Evolutionary conservation across 1,284 basidiomycete genomes (phyloP), one percentile per base, ranked within the genome.

Genomic region (Paramarasmius palmivorus): DNA sequence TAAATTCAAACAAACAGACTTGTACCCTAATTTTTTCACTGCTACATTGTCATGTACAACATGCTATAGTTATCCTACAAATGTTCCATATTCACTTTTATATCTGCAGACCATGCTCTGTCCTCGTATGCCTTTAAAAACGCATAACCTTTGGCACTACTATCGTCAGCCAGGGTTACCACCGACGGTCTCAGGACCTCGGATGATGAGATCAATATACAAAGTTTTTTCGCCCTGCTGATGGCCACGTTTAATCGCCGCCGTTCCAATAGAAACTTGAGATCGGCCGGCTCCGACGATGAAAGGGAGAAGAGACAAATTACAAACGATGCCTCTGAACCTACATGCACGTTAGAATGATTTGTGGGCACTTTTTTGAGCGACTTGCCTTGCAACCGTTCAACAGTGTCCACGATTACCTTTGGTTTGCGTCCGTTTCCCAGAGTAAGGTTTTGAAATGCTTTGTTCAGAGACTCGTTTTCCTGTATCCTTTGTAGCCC

Each of bases 231-330:
- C 26, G 77, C 74, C 32, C 78, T 71, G 60, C 76, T 78, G 41
- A 80, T 79, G 4, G 76, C 77, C 0, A 80, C 78, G 57, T 80
- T 80, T 25, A 80, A 59, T 8, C 78, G 63, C 41, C 77, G 65
- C 15, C 77, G 68, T 52, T 78, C 74, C 15, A 80, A 64, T 8
- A 80, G 61, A 57, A 79, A 80, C 1, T 63, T 65, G 5, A 78
- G 66, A 49, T 74, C 70, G 4, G 67, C 56, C 8, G 66, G 65
- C n/a, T 70, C 63, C 0, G 68, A 62, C 32, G 66, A 67, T n/a
- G 77, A 74, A 22, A 77, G 59, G 14, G 77, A 76, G 60, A 80
- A 77, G 10, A 79, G 61, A 52, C 76, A 79, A 37, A 80, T 76
- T 3, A 80, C 78, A 50, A 79, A 78, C 1, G 73, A 68, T 4